phyloP scores from a whole-genome alignment of 768 basidiomycete species.

The Suillus discolor region DNA sequence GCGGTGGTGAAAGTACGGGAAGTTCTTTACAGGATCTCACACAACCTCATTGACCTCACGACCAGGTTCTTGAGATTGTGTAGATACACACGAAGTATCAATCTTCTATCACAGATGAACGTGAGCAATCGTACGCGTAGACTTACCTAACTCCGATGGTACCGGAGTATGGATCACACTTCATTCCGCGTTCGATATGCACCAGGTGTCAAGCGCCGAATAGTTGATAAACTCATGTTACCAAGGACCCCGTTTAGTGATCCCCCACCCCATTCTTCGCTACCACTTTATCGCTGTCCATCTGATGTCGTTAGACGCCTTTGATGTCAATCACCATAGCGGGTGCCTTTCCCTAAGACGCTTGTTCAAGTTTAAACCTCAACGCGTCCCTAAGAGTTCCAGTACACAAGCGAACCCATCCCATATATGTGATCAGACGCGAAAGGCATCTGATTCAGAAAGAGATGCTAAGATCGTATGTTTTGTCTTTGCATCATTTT shows the following conservation, averaged over 20 bases:
- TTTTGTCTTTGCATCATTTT: not conserved
- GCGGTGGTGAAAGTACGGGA: constrained; percentile 11
- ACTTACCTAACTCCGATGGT: constrained; percentile 26
- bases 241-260: constrained; percentile 15
- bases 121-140: constrained; percentile 11
- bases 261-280: constrained; percentile 13
- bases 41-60: constrained; percentile 10
- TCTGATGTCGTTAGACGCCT: constrained; percentile 26
- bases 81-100: constrained; percentile 13
- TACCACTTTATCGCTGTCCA: constrained; percentile 9
- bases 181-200: constrained; percentile 19
- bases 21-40: constrained; percentile 14
- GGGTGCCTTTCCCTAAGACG: constrained; percentile 26
- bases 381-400: constrained; percentile 2
- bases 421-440: not conserved
- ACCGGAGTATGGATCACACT: constrained; percentile 33
- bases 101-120: constrained; percentile 14
- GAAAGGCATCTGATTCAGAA: not conserved
- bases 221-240: constrained; percentile 35
- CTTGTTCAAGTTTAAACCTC: constrained; percentile 16
- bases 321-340: constrained; percentile 24
- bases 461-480: not conserved
- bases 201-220: constrained; percentile 20
- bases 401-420: not conserved
- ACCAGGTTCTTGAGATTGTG: constrained; percentile 12